phyloP scores from a whole-genome alignment of 1,139 yeast genomes.

The Scheffersomyces lignicola region DNA sequence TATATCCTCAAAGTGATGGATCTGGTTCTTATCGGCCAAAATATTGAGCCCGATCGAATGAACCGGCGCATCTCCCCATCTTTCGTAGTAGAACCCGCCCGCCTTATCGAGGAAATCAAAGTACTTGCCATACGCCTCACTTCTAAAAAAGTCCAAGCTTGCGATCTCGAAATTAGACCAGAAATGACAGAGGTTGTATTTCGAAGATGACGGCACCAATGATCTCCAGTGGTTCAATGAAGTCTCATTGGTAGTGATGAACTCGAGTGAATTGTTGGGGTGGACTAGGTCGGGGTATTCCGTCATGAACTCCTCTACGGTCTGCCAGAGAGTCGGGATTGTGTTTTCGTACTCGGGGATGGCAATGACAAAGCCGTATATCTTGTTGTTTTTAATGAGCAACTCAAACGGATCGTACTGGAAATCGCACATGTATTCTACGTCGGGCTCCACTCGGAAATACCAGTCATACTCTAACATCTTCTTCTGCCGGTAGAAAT shows the following conservation, averaged over 20 bases:
- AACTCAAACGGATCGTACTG: conserved; percentile 47
- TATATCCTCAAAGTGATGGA: conserved; percentile 88
- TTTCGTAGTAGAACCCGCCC: conserved; percentile 87
- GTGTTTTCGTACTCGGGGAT: conserved; percentile 48
- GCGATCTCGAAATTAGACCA: conserved; percentile 96
- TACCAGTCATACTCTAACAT: conserved; percentile 44
- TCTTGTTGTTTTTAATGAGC: conserved; percentile 33
- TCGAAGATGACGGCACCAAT: conserved; percentile 32
- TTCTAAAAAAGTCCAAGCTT: conserved; percentile 74
- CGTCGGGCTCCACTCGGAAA: conserved; percentile 49
- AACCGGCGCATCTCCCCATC: conserved; percentile 99
- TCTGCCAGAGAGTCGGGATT: conserved; percentile 74
- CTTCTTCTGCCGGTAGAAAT: conserved; percentile 41
- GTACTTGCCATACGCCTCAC: conserved; percentile 65
- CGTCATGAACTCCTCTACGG: conserved; percentile 64
- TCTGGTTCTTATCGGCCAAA: conserved; percentile 62
- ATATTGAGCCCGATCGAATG: conserved; percentile 77
- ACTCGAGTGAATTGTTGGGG: conserved; percentile 66
- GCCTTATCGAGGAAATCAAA: conserved; percentile 67
- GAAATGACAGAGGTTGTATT: conserved; percentile 89
- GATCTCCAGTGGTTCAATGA: conserved; percentile 29
- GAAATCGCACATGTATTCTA: conserved; percentile 49
- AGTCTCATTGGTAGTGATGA: conserved; percentile 61
- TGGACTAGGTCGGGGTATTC: conserved; percentile 64
- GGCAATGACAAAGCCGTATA: conserved; percentile 46